Base-by-base conservation (phyloP, 257 asterid genomes). In the Ballota nigra region DNA sequence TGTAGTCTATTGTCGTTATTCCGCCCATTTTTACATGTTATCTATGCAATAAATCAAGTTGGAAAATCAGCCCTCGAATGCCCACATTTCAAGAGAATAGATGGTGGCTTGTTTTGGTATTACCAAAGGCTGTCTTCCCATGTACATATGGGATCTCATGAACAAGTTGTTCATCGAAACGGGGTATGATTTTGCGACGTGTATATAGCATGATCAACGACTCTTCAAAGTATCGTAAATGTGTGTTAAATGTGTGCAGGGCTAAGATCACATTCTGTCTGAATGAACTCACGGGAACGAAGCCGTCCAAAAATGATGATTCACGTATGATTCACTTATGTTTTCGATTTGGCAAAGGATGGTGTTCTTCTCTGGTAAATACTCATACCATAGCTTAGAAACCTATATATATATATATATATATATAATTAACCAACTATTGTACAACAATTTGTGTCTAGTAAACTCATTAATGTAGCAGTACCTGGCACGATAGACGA, bases 71-170 rank as follows among this genome's bases (percentile, higher is more conserved):
- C 69, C 5, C 66, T 33, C 1, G 73, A 82, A 36, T 90, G 97
- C 86, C 87, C 87, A 52, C 81, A 81, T 68, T 86, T 90, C 75
- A 77, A 77, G 67, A 78, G 63, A 69, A 59, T 2, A 1, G 43
- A 74, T 0, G 15, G 45, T 53, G 87, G 76, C 33, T 22, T 80
- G 71, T 88, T 90, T n/a, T 80, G 92, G 95, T 45, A 88, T 86
- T 68, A 65, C 85, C 18, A 41, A 20, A 31, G 97, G 97, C 0
- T 90, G 97, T 82, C 86, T 90, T 9, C 69, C 58, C 29, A 85
- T 86, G 92, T 61, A 79, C 6, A 86, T 92, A 85, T 90, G 97
- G 97, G 89, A 90, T 88, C 75, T 55, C 51, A 10, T 90, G 43
- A 80, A 90, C 83, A 65, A 58, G 3, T 60, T 90, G 11, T 85